Base-by-base conservation (phyloP, 768 basidiomycete species). In the Sarcodon aspratus region DNA sequence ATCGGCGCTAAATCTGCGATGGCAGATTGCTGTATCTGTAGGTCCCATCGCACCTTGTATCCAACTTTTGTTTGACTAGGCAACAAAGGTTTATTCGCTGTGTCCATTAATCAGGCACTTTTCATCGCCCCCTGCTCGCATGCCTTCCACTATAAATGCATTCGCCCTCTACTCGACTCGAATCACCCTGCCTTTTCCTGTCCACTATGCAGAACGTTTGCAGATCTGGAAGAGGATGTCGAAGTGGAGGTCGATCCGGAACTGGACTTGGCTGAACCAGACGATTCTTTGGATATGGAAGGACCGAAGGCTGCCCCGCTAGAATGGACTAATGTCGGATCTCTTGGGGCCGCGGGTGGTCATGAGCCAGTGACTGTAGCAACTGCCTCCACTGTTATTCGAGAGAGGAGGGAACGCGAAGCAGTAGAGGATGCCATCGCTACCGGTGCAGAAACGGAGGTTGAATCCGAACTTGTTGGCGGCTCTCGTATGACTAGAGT, bases 121-220 rank as follows among this genome's bases (percentile, higher is more conserved):
- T 97, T 99, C 71, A 94, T 99, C 61, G 92, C 95, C 31, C 95
- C 95, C 0, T 99, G 95, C 66, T 93, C 90, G 1, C 95, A 99
- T 64, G 83, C 92, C 0, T 91, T 89, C 71, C 90, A 93, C 68
- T 92, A 89, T 78, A 98, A 97, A 66, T 97, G 95, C 63, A 93
- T 99, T 51, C 79, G 92, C 0, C 95, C 94, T 1, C 73, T 98
- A 9, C 74, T 97, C 38, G 78, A 88, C 55, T 66, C 76, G n/a
- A 91, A 97, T 65, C 81, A 93, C 57, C 90, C 94, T 0, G 86
- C 88, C 6, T 99, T 98, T 69, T 87, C 81, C 11, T 99, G 95
- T 59, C 95, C 95, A 0, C 76, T 99, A 7, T 99, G 95, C 64
- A 75, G 95, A 36, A 93, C 92, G 0, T 99, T 85, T 58, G 93